Conservation (phyloP, 2,329 filamentous ascomycete genomes). For the Penicillium glabrum region DNA sequence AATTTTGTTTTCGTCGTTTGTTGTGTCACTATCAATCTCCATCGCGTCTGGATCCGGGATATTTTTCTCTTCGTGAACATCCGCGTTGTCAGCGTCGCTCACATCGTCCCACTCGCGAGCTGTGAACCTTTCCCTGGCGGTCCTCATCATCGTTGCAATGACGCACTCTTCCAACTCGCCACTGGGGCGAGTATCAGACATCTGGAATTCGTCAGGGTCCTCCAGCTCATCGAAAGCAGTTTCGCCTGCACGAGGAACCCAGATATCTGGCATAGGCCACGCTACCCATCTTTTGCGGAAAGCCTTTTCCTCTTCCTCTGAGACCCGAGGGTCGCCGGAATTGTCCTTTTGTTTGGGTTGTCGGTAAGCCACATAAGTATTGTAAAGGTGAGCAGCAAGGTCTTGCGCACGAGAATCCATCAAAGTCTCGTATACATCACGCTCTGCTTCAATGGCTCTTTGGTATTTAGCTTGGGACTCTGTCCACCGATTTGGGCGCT, state of each 20-base stretch:
- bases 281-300: constrained; percentile 70
- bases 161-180: constrained; percentile 69
- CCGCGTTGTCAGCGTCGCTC: constrained; percentile 4
- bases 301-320: constrained; percentile 31
- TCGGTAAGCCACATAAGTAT: constrained; percentile 68
- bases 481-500: constrained; percentile 59
- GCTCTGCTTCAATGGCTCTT: constrained; percentile 87
- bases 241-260: constrained; percentile 62
- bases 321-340: constrained; percentile 6
- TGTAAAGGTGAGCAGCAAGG: constrained; percentile 75
- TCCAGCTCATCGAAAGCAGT: constrained; percentile 49
- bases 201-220: constrained; percentile 54
- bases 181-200: constrained; percentile 53
- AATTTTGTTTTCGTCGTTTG: neutral
- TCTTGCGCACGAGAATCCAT: constrained; percentile 65
- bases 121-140: constrained; percentile 66
- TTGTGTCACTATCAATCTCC: constrained; percentile 19
- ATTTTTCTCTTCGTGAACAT: constrained; percentile 6
- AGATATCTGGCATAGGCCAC: constrained; percentile 70
- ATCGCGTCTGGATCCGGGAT: constrained; percentile 17
- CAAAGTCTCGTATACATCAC: constrained; percentile 64
- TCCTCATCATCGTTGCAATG: constrained; percentile 63
- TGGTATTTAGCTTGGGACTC: constrained; percentile 70
- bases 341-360: constrained; percentile 30
- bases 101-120: constrained; percentile 37